These are phyloP conservation scores for Tubosaeta sp. DNA, from an alignment of 768 basidiomycete species.

Conservation along the genomic window DNA sequence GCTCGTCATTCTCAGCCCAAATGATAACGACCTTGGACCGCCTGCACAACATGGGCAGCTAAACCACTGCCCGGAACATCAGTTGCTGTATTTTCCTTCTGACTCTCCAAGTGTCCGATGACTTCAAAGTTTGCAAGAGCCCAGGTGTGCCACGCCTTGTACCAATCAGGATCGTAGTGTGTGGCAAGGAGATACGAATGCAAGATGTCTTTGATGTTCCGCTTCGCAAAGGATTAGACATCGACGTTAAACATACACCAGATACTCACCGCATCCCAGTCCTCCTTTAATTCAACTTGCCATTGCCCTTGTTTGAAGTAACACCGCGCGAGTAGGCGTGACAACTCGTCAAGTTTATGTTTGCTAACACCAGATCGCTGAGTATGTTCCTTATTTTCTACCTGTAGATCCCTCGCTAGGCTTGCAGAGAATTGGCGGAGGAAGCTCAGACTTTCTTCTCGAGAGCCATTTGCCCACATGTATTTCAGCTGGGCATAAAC, in stretches of 20 bases:
- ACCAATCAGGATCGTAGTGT: constrained; percentile 92
- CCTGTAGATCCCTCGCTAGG: constrained; percentile 69
- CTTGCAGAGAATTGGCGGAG: constrained; percentile 78
- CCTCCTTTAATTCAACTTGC: constrained; percentile 78
- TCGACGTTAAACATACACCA: background rate
- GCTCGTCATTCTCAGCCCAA: constrained; percentile 1
- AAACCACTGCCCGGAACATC: constrained; percentile 63
- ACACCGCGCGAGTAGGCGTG: constrained; percentile 90
- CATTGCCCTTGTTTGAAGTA: constrained; percentile 96
- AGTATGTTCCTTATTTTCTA: constrained; percentile 49
- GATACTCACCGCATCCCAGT: constrained; percentile 68
- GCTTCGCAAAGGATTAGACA: constrained; percentile 39
- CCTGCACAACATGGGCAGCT: constrained; percentile 82
- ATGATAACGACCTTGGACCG: constrained; percentile 67
- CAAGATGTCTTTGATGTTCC: constrained; percentile 77
- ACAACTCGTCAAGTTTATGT: constrained; percentile 63
- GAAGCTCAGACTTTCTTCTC: constrained; percentile 75
- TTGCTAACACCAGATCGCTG: constrained; percentile 52
- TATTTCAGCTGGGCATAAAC: constrained; percentile 95
- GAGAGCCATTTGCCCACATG: constrained; percentile 86
- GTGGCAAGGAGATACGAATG: constrained; percentile 85
- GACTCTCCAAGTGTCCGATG: constrained; percentile 73
- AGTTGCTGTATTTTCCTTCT: constrained; percentile 47
- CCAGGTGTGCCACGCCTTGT: constrained; percentile 99
- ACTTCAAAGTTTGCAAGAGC: constrained; percentile 96